Evolutionary conservation across 2,329 filamentous ascomycete genomes (phyloP).

Genomic region (Endoconidiophora laricicola): DNA sequence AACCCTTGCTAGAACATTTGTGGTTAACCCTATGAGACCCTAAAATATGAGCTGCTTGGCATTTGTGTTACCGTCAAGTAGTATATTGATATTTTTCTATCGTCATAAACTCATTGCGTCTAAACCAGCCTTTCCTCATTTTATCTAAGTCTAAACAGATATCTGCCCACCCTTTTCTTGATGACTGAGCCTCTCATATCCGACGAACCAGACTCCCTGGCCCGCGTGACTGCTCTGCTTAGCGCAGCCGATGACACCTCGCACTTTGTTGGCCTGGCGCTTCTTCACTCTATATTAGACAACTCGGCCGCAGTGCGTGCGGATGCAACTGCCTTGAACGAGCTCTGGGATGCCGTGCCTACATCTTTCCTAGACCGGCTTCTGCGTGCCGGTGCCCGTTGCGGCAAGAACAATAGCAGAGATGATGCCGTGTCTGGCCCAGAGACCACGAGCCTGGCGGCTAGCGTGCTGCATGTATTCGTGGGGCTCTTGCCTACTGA

Average conservation of each 20-base stretch:
- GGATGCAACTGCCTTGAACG: constrained; percentile 28
- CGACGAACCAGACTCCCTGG: constrained; percentile 7
- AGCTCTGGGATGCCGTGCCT: constrained; percentile 43
- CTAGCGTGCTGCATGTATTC: constrained; percentile 48
- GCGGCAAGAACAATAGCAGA: constrained; percentile 15
- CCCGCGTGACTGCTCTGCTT: constrained; percentile 39
- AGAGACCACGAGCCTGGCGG: constrained; percentile 47
- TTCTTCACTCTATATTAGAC: constrained; percentile 50
- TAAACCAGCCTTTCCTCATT: too few relatives aligned
- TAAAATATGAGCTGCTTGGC: too few relatives aligned
- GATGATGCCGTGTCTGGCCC: not conserved
- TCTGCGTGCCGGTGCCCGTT: constrained; percentile 33
- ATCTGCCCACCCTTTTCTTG: too few relatives aligned
- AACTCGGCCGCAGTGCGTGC: constrained; percentile 35
- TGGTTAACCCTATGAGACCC: too few relatives aligned
- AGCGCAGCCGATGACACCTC: constrained; percentile 47
- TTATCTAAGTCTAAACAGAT: too few relatives aligned
- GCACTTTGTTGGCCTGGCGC: constrained; percentile 48
- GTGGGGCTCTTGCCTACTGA: constrained; percentile 36
- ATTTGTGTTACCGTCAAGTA: not conserved
- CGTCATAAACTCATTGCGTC: too few relatives aligned
- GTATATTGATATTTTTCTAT: too few relatives aligned
- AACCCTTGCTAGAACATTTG: too few relatives aligned
- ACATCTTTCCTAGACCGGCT: constrained; percentile 48
- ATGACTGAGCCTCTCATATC: not conserved